phyloP scores from a whole-genome alignment of 75 land plant genomes.

The Chamaecyparis obtusa region DNA sequence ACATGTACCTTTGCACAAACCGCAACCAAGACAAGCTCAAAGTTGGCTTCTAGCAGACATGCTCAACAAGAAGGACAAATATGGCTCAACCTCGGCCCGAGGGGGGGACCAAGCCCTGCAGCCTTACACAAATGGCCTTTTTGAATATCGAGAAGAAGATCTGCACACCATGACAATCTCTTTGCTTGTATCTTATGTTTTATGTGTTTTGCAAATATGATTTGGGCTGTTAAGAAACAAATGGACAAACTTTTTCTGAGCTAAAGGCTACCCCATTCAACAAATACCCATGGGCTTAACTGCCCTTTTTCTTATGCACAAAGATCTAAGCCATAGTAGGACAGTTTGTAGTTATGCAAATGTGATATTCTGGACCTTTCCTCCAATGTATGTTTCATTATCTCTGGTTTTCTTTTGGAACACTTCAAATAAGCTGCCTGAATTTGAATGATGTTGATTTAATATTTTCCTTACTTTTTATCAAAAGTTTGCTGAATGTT shows the following conservation, averaged over 20 bases:
- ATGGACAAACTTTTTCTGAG: not conserved
- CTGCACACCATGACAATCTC: not conserved
- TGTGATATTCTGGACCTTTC: not conserved
- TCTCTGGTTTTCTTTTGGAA: not conserved
- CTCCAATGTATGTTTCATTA: not conserved
- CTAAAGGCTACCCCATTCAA: not conserved
- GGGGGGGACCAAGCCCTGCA: not conserved
- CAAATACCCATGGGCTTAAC: not conserved
- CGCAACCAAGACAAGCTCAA: not conserved
- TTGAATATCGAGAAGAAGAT: not conserved
- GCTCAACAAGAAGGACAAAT: not conserved
- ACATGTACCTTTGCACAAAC: not conserved
- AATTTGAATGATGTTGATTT: not conserved
- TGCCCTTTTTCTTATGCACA: not conserved
- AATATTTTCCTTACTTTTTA: not conserved
- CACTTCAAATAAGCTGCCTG: not conserved
- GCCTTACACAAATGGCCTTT: not conserved
- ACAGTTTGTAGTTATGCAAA: not conserved
- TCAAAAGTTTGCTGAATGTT: not conserved
- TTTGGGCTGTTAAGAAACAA: not conserved
- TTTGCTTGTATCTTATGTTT: not conserved
- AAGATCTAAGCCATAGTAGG: not conserved
- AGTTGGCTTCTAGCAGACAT: not conserved
- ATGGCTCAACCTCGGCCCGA: not conserved
- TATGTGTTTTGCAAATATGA: not conserved